phyloP scores from a whole-genome alignment of 306 rosid species.

The Parietaria judaica region DNA sequence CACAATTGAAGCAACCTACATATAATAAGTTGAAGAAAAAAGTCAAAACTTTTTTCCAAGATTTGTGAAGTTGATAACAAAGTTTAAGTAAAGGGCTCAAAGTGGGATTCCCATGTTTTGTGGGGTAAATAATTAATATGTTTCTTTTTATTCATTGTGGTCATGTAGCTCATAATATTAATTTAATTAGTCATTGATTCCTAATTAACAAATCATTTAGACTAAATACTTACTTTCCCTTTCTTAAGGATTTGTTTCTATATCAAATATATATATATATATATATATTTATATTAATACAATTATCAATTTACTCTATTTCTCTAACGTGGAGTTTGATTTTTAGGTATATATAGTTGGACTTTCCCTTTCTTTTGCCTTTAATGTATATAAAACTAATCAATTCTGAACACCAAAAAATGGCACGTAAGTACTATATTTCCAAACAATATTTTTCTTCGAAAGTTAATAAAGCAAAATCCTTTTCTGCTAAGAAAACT shows the following conservation, averaged over 20 bases:
- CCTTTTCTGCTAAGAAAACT: neutral
- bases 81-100: neutral
- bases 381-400: slow-evolving; percentile 10
- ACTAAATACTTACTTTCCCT: no score
- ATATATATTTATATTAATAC: slow-evolving; percentile 5
- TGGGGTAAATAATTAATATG: neutral
- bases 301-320: slow-evolving; percentile 20
- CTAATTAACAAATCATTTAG: neutral
- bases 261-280: neutral
- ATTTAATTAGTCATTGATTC: neutral
- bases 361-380: slow-evolving; percentile 26
- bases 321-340: slow-evolving; percentile 21
- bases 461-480: neutral
- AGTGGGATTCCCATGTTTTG: slow-evolving; percentile 4
- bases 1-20: no score
- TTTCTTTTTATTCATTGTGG: neutral
- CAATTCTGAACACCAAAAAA: slow-evolving; percentile 12
- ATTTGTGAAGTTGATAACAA: neutral
- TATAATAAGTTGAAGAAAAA: neutral
- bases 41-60: neutral
- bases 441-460: neutral
- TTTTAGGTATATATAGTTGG: slow-evolving; percentile 25
- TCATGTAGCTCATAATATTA: neutral
- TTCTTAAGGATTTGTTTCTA: neutral
- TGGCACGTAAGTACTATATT: slow-evolving; percentile 17